These are phyloP conservation scores for Fraxinus xanthoxyloides DNA, from an alignment of 305 asterid species.

Conservation along the genomic window DNA sequence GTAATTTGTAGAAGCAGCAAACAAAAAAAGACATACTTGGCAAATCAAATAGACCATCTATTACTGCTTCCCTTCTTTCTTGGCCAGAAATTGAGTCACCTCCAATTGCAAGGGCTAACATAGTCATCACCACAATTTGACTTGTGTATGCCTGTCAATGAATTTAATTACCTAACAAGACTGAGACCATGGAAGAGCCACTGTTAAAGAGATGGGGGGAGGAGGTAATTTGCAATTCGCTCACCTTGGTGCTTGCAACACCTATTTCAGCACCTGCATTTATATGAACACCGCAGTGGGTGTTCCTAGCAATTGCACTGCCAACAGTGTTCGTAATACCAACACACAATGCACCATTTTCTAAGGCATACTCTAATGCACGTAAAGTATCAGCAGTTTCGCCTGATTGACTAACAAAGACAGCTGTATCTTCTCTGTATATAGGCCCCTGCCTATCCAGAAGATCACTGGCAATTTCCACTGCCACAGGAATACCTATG, in stretches of 20 bases:
- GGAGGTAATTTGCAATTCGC: slow-evolving; percentile 6
- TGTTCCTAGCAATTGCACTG: slow-evolving; percentile 96
- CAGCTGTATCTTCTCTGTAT: slow-evolving; percentile 91
- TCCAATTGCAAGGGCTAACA: slow-evolving; percentile 97
- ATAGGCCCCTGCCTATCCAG: slow-evolving; percentile 96
- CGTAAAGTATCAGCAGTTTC: slow-evolving; percentile 96
- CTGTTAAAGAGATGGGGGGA: background rate
- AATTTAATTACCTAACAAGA: slow-evolving; percentile 16
- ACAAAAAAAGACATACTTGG: slow-evolving; percentile 57
- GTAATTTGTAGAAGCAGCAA: slow-evolving; percentile 21
- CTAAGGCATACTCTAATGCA: slow-evolving; percentile 90
- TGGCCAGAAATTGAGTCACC: slow-evolving; percentile 76
- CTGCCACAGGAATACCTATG: slow-evolving; percentile 84
- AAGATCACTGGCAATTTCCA: slow-evolving; percentile 98
- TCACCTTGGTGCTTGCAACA: slow-evolving; percentile 95
- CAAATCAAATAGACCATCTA: slow-evolving; percentile 82
- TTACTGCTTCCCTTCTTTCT: slow-evolving; percentile 80
- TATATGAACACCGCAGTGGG: slow-evolving; percentile 95
- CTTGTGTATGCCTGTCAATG: slow-evolving; percentile 87
- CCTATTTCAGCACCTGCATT: slow-evolving; percentile 99
- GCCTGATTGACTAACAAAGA: slow-evolving; percentile 96
- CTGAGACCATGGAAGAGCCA: background rate
- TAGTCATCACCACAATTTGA: slow-evolving; percentile 97
- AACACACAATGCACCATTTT: slow-evolving; percentile 90
- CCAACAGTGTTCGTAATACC: slow-evolving; percentile 97